Evolutionary conservation across 495 filamentous ascomycete genomes (phyloP), one percentile per base, ranked within the genome.

Genomic region (Hapsidospora chrysogenum): DNA sequence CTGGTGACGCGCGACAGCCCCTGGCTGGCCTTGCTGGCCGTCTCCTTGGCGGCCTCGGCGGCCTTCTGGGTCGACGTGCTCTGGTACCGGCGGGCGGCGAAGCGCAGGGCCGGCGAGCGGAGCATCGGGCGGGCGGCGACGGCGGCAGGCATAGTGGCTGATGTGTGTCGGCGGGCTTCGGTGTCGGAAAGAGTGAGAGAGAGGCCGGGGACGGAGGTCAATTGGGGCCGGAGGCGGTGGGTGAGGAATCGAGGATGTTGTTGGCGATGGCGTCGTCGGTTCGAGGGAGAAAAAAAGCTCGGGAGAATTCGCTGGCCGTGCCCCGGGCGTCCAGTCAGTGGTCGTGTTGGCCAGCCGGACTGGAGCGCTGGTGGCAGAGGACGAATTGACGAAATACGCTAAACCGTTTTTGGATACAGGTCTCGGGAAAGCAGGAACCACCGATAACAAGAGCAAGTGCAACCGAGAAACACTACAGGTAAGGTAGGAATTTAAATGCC

Each of bases 1-100:
- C 80, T 73, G 40, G 78, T 64, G 45, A 89, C 87, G 47, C 74
- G 75, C 46, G 83, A 85, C 17, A 94, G 74, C 46, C 86, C 85
- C 61, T 93, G 68, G 40, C 73, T 66, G 35, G 87, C 85, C 69
- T 87, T 86, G 41, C 74, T 70, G 27, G 74, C 61, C 18, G 62
- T 48, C 16, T 66, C 50, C 48, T 70, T 68, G 27, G 68, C 67
- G 13, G 74, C 50, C 36, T 67, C 65, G 38, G 75, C 58, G 42
- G 76, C 76, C 59, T 85, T 78, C 37, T 47, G 37, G 29, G 58
- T 46, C 9, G 54, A 38, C 35, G 61, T 60, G 31, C 61, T 65
- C 56, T 67, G 60, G 53, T 63, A 60, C 37, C 63, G 61, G 41
- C 52, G 54, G 52, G 55, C 49, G 45, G 56, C 57, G 47, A 41